Conservation (phyloP, 148 eudicot species). For the Nyssa sinensis region DNA sequence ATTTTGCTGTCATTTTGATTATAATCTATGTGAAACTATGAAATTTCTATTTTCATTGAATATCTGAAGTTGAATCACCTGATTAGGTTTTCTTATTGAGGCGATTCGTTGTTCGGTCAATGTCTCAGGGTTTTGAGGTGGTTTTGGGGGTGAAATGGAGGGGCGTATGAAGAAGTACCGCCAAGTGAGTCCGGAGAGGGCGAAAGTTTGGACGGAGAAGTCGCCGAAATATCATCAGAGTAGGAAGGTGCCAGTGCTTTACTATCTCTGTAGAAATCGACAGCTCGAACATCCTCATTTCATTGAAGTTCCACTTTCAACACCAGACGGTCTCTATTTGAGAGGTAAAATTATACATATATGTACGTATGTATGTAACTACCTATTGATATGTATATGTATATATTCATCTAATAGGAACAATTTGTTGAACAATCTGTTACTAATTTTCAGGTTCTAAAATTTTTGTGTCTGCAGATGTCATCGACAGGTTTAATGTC, state of each 20-base stretch:
- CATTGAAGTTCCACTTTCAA: conserved; percentile 63
- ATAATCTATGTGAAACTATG: not conserved
- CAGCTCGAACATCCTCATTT: conserved; percentile 93
- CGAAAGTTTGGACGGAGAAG: conserved; percentile 88
- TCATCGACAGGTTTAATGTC: conserved; percentile 73
- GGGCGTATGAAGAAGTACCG: conserved; percentile 72
- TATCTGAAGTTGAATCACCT: not conserved
- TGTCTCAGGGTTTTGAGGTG: not conserved
- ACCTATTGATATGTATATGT: not conserved
- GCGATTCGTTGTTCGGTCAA: not conserved
- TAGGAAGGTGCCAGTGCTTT: conserved; percentile 71
- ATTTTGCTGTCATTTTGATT: not conserved
- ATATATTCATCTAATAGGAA: not conserved
- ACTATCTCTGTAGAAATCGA: conserved; percentile 70
- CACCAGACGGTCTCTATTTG: conserved; percentile 69
- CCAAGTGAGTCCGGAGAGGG: conserved; percentile 88
- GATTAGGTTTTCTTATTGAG: not conserved
- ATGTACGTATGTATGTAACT: not conserved
- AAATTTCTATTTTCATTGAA: not conserved
- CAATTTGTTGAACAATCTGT: not conserved
- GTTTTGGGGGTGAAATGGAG: conserved; percentile 42
- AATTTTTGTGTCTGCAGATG: conserved; percentile 48
- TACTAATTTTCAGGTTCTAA: conserved; percentile 3
- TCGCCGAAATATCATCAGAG: conserved; percentile 73
- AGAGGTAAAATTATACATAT: conserved; percentile 45